Evolutionary conservation across 306 rosid species (phyloP), one percentile per base, ranked within the genome.

Genomic region (Lithocarpus polystachyus): DNA sequence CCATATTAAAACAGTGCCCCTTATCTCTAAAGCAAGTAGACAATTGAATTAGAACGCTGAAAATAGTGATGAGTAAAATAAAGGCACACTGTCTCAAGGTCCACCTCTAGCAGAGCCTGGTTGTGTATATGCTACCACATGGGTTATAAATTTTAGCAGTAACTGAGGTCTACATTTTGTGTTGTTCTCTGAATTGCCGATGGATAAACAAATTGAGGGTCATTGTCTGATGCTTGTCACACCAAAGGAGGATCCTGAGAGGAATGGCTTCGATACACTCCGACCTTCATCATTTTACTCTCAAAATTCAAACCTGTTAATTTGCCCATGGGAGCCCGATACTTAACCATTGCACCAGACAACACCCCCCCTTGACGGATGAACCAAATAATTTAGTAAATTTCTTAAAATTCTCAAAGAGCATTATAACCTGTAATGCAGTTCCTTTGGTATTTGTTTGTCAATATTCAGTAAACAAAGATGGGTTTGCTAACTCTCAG

Each of bases 401-500:
- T 67, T 57, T 48, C 17, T 57, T 57, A 3, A 57, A 57, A 57
- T 19, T 18, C n/a, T 57, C 29, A 19, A 6, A 7, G 14, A 20
- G 9, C 10, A 57, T 22, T 18, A 57, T 48, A 11, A 48, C 53
- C 53, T 48, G 53, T 13, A 62, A 29, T 57, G 57, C 29, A 17
- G 0, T 62, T 68, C 71, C 62, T 9, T 74, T 75, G 24, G 33
- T 33, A 45, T 26, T 59, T 20, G 37, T 62, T 45, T 24, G 19
- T 75, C 33, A 24, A 68, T 57, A 67, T 67, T 67, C 23, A 51
- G 40, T 37, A 26, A 56, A 62, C 28, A 75, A 37, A 71, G 73
- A 79, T 5, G 3, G 26, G 9, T 45, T 31, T 55, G 43, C 22
- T 81, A 76, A 82, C 55, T 28, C 35, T 24, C 6, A 1, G 61